Conservation (phyloP, 305 asterid species). For the Fraxinus greggii region DNA sequence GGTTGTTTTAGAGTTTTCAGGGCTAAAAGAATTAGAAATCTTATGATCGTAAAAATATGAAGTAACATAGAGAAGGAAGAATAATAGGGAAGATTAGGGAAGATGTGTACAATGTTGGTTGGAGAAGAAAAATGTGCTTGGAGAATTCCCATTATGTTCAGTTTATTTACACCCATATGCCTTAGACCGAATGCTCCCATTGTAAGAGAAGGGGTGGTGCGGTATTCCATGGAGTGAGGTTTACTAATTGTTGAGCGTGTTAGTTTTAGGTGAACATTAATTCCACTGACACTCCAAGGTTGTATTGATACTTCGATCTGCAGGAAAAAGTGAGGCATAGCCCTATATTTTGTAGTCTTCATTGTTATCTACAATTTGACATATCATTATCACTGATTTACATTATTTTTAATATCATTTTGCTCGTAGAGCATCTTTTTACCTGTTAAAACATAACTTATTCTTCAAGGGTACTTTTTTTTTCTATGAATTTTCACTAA, state of each 20-base stretch:
- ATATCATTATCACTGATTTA: neutral
- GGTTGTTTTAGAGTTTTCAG: neutral
- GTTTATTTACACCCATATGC: neutral
- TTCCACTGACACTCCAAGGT: neutral
- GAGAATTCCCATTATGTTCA: neutral
- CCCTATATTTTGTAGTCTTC: neutral
- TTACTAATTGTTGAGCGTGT: neutral
- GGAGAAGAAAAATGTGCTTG: slow-evolving; percentile 6
- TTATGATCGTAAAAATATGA: slow-evolving; percentile 1
- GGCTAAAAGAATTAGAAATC: neutral
- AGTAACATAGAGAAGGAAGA: neutral
- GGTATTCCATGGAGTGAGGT: neutral
- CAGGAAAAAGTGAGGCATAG: neutral
- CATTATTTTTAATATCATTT: neutral
- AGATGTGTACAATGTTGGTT: neutral
- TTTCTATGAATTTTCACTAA: slow-evolving; percentile 9
- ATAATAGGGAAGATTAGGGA: neutral
- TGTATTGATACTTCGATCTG: neutral
- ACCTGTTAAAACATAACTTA: neutral
- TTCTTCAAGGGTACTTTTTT: neutral
- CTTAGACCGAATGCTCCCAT: neutral
- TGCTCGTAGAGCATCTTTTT: neutral
- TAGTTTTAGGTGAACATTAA: neutral
- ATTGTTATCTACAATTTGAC: neutral
- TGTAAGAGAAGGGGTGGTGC: slow-evolving; percentile 7